Conservation (phyloP, 2,329 filamentous ascomycete genomes). For the Curvularia spicifera region DNA sequence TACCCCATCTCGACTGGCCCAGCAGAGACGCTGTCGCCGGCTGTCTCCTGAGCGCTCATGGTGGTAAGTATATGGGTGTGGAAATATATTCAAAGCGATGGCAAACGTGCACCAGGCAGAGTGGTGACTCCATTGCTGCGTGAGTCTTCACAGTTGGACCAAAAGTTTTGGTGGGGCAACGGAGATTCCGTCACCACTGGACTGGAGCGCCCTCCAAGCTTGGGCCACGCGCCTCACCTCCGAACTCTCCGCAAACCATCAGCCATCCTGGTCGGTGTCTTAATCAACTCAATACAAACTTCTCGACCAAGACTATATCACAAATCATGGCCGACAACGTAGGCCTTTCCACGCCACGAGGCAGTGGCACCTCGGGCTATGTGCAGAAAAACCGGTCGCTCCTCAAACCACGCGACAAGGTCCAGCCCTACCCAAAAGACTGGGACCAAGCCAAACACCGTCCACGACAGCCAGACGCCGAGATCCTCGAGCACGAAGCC, state of each 20-base stretch:
- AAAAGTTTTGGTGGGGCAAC: conserved; percentile 42
- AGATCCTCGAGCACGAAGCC: conserved; percentile 92
- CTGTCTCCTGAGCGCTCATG: conserved; percentile 27
- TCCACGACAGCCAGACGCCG: conserved; percentile 85
- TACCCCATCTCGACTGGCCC: conserved; percentile 22
- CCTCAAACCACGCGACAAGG: conserved; percentile 81
- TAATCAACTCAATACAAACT: conserved; percentile 2
- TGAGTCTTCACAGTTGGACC: conserved; percentile 30
- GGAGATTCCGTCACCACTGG: conserved; percentile 7
- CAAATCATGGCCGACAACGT: conserved; percentile 90
- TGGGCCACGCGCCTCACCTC: conserved; percentile 32
- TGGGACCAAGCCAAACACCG: conserved; percentile 73
- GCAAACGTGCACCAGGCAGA: not conserved
- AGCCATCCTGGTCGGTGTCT: not conserved
- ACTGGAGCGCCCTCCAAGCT: conserved; percentile 12
- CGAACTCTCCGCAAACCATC: conserved; percentile 27
- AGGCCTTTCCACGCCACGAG: conserved; percentile 90
- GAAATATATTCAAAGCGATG: not conserved
- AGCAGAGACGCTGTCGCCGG: conserved; percentile 1
- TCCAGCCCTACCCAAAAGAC: conserved; percentile 77
- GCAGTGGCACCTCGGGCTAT: conserved; percentile 95
- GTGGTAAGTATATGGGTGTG: conserved; percentile 16
- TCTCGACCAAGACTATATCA: not conserved
- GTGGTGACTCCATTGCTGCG: conserved; percentile 33
- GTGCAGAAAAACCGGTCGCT: conserved; percentile 95